Conservation (phyloP, 169 alveolate genomes). For the Cryptosporidium bovis region DNA sequence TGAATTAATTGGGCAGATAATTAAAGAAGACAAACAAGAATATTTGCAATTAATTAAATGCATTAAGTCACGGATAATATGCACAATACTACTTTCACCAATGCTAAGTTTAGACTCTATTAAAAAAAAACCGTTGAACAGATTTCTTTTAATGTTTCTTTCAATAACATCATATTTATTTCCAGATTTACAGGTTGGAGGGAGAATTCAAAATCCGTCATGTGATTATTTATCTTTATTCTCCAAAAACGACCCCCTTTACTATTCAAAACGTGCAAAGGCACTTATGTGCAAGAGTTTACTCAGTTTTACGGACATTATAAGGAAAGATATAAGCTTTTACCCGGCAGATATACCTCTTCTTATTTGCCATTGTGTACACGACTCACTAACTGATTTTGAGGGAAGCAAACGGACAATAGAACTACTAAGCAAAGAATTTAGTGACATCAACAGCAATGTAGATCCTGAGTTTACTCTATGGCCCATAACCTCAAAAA, state of each 20-base stretch:
- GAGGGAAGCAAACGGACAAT: slow-evolving; percentile 61
- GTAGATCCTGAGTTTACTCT: slow-evolving; percentile 5
- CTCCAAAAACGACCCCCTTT: slow-evolving; percentile 51
- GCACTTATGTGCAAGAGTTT: slow-evolving; percentile 63
- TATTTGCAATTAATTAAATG: slow-evolving; percentile 25
- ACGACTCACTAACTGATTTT: slow-evolving; percentile 62
- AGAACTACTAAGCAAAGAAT: not conserved
- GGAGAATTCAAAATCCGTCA: slow-evolving; percentile 17
- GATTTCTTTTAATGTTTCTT: slow-evolving; percentile 25
- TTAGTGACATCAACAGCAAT: not conserved
- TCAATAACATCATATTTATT: slow-evolving; percentile 32
- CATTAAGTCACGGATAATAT: slow-evolving; percentile 39
- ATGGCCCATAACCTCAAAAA: slow-evolving; percentile 67
- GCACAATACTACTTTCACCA: slow-evolving; percentile 47
- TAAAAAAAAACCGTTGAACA: slow-evolving; percentile 36
- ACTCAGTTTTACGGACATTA: slow-evolving; percentile 1
- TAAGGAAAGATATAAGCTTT: not conserved
- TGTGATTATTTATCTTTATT: slow-evolving; percentile 39
- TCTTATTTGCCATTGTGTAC: slow-evolving; percentile 67
- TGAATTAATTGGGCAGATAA: slow-evolving; percentile 43
- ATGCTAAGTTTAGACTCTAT: slow-evolving; percentile 49
- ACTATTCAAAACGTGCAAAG: slow-evolving; percentile 39
- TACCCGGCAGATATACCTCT: slow-evolving; percentile 57
- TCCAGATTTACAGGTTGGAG: slow-evolving; percentile 69
- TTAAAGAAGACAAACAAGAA: not conserved